phyloP scores from a whole-genome alignment of 1,139 yeast species.

The Candida dubliniensis region DNA sequence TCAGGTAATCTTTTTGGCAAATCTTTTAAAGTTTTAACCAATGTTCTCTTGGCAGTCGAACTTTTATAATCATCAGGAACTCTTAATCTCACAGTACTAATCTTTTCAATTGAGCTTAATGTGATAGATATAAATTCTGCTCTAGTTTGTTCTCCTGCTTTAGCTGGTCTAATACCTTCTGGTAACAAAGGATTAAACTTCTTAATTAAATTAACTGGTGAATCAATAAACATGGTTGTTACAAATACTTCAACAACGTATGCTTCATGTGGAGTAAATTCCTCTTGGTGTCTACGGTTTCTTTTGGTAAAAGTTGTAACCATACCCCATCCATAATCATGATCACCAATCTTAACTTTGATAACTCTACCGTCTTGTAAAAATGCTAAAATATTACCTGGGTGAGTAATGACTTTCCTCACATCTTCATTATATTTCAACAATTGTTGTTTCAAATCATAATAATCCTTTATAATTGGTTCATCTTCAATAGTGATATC shows the following conservation, averaged over 20 bases:
- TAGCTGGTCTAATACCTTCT: conserved; percentile 85
- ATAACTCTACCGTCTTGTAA: conserved; percentile 87
- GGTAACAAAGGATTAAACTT: conserved; percentile 75
- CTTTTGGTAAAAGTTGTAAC: conserved; percentile 78
- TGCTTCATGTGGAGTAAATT: conserved; percentile 77
- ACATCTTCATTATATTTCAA: conserved; percentile 73
- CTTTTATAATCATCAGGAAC: conserved; percentile 80
- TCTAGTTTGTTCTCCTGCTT: conserved; percentile 65
- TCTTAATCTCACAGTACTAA: conserved; percentile 78
- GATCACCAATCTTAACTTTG: conserved; percentile 56
- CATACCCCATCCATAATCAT: conserved; percentile 94
- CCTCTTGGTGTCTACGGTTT: conserved; percentile 39
- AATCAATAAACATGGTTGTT: conserved; percentile 71
- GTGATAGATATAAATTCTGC: conserved; percentile 85
- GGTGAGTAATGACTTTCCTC: conserved; percentile 85
- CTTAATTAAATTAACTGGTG: conserved; percentile 71
- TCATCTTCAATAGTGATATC: conserved; percentile 69
- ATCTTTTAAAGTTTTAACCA: conserved; percentile 76
- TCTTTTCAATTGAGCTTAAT: conserved; percentile 66
- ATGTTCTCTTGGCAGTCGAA: conserved; percentile 67
- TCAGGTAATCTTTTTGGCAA: conserved; percentile 83
- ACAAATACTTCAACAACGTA: conserved; percentile 85
- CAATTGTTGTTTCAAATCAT: conserved; percentile 74
- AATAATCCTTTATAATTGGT: conserved; percentile 71
- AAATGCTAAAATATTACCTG: conserved; percentile 79